Base-by-base conservation (phyloP, 768 basidiomycete genomes). In the Hemileccinum impolitum region DNA sequence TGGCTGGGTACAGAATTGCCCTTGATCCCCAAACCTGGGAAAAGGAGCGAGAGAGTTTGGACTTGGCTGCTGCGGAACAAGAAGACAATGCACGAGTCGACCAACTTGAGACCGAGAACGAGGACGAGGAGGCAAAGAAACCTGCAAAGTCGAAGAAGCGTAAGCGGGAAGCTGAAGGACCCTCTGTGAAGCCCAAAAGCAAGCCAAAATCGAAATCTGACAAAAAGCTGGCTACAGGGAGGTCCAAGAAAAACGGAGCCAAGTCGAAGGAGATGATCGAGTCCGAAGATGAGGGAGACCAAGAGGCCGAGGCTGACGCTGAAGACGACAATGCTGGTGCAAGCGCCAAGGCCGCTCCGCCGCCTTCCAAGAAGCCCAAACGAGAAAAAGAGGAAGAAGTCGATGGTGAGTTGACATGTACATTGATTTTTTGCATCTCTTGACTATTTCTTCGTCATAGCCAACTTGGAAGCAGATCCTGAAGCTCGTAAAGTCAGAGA, bases 401-500 rank as follows among this genome's bases (percentile, higher is more conserved):
- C 17, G 84, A 85, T 60, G 70, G 85, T 84, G 57, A 38, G 48
- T 12, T 66, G 81, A 53, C 45, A 32, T 18, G 45, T 45, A 45
- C 47, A 46, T 49, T 46, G 14, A 4, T 23, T 43, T 31, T 17
- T 45, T 17, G 8, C 13, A 6, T 46, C 15, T 53, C 5, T 48
- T 60, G 42, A 59, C 50, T 35, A 39, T 28, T 11, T 1, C 31
- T 44, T 28, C 6, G 14, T 40, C 41, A 19, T 43, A 75, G 75
- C 73, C 48, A 73, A 73, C 44, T 54, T 82, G 46, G 68, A 72
- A 36, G 71, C 66, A 42, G 83, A 87, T 65, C 76, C 76, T 2
- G 85, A 87, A 52, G 86, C 82, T 19, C 60, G 72, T 47, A 84
- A 85, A 66, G 91, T 94, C 58, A 84, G 88, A 62, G 87, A 90